Base-by-base conservation (phyloP, 495 filamentous ascomycete species). In the Penicillium arizonense region DNA sequence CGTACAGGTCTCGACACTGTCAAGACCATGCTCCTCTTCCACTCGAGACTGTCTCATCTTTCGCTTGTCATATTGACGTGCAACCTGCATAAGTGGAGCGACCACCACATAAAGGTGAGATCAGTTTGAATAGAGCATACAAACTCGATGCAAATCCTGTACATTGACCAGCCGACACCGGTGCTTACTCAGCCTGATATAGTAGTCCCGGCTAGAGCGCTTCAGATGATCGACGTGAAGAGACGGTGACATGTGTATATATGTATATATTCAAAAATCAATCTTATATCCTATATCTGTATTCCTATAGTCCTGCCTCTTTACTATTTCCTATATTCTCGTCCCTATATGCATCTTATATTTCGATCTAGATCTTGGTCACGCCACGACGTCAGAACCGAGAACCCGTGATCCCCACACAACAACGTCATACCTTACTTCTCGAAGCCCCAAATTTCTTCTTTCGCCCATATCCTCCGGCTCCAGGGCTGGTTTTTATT, bases 391-490 rank as follows among this genome's bases (percentile, higher is more conserved):
- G 44, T 47, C 44, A 47, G 44, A 37, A 44, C 36, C 36, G 36
- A 24, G 44, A 47, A 47, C 44, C 52, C 52, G 44, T 55, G 45
- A 55, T 49, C 52, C 50, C 57, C 57, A 50, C 62, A 62, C 55
- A 60, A 49, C 57, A 57, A 65, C 62, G 59, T 65, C 62, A 65
- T 62, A 58, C 24, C 44, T 57, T 57, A 56, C 47, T 52, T 60
- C 49, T 57, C 39, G 50, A 56, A 59, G 46, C 42, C 46, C 41
- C 53, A 43, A 50, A 42, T 50, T 50, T 52, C 34, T 51, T 42
- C 30, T 44, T 30, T 52, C 39, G 23, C 46, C 47, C 23, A 26
- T 9, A 20, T 43, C 21, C 38, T 16, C 36, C 47, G 10, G 23
- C 44, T 52, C 57, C 47, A 42, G 30, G 38, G 30, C 38, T 16